Evolutionary conservation across 768 basidiomycete species (phyloP).

Genomic region (Tricholoma hemisulphureum): DNA sequence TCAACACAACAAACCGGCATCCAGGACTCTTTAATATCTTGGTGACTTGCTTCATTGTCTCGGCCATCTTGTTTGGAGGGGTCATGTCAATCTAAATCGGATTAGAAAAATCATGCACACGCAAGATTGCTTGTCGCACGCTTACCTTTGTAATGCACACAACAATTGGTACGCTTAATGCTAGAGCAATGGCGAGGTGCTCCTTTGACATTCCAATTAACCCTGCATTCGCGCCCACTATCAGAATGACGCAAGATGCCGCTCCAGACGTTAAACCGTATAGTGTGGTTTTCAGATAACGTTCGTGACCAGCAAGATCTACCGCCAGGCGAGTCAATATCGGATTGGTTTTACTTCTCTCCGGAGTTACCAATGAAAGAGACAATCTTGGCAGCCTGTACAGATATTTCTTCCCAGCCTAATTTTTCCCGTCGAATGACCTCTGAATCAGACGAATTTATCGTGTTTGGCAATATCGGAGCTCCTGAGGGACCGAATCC

Average conservation of each 20-base stretch:
- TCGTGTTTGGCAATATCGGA: slow-evolving; percentile 72
- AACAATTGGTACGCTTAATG: slow-evolving; percentile 88
- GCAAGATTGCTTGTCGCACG: neutral
- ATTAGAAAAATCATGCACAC: neutral
- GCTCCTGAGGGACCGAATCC: slow-evolving; percentile 78
- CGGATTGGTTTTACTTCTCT: neutral
- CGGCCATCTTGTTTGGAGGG: slow-evolving; percentile 84
- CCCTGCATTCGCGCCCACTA: slow-evolving; percentile 94
- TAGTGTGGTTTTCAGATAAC: slow-evolving; percentile 88
- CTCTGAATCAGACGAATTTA: slow-evolving; percentile 57
- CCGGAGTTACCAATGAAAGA: slow-evolving; percentile 74
- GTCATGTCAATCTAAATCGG: slow-evolving; percentile 92
- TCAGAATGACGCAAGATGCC: slow-evolving; percentile 88
- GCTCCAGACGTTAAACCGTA: slow-evolving; percentile 94
- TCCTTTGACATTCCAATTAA: slow-evolving; percentile 93
- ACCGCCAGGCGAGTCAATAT: neutral
- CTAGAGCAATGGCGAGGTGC: slow-evolving; percentile 92
- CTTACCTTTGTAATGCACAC: slow-evolving; percentile 91
- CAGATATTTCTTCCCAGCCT: slow-evolving; percentile 93
- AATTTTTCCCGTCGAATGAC: slow-evolving; percentile 79
- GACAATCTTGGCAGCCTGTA: slow-evolving; percentile 86
- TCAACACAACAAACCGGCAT: slow-evolving; percentile 60
- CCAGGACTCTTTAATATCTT: slow-evolving; percentile 94
- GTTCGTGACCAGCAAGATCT: slow-evolving; percentile 96
- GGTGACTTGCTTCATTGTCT: slow-evolving; percentile 87